Evolutionary conservation across 176 grass and related monocot genomes (phyloP), one percentile per base, ranked within the genome.

Genomic region (Hsuehochloa calcarea): DNA sequence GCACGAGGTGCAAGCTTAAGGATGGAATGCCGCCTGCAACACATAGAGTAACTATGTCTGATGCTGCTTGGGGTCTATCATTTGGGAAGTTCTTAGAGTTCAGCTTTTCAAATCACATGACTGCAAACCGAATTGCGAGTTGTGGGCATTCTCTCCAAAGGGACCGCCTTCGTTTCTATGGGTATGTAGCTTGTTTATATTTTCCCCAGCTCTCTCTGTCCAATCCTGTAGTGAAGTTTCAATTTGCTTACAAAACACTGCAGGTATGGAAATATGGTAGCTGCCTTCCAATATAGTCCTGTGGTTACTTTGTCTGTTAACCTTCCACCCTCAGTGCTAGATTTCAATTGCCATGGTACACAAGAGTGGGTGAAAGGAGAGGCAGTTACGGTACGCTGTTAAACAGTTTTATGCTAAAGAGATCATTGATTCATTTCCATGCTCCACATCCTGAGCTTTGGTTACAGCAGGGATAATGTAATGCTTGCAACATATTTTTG

Each of bases 11-110:
- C 68, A 87, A 92, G 75, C 86, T 85, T 52, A 70, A 94, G 83
- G 88, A 93, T 86, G 91, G 91, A 88, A 85, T 95, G 58, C 95
- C 92, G 14, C 95, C 93, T 63, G 80, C 89, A 41, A 91, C 87
- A 52, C 91, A 74, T n/a, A 92, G 95, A 86, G 89, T 93, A 29
- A 49, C 88, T 74, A 93, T 98, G 95, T 98, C 95, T 55, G 90
- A 92, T 91, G 85, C 95, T 70, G 95, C 93, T 50, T 93, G 93
- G 95, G 84, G 93, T 61, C 87, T 98, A 20, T 98, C 95, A 75
- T 98, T 98, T 88, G 95, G 95, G 45, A 98, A 98, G 77, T 98
- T 98, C 62, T 68, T 98, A 87, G 95, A 98, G 84, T 93, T 98
- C 59, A 95, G 89, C 72, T 98, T 98, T 92, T 98, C 93, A 35